Evolutionary conservation across 768 basidiomycete species (phyloP).

Genomic region (Lentinus brumalis): DNA sequence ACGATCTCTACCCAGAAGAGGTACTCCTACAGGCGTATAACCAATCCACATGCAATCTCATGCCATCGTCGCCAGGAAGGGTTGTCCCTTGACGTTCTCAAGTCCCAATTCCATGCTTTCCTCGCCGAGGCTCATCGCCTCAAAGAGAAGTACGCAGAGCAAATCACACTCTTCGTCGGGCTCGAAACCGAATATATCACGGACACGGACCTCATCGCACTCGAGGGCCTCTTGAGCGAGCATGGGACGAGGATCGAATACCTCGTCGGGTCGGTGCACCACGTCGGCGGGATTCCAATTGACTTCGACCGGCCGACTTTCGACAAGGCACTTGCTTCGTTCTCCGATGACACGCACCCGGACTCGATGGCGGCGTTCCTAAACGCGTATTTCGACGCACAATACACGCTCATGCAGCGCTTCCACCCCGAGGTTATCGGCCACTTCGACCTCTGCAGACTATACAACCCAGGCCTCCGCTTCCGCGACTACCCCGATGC

Average conservation of each 20-base stretch:
- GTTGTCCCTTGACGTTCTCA: slow-evolving; percentile 52
- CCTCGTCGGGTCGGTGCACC: slow-evolving; percentile 91
- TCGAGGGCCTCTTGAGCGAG: slow-evolving; percentile 53
- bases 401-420: slow-evolving; percentile 66
- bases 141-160: slow-evolving; percentile 57
- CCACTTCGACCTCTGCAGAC: slow-evolving; percentile 89
- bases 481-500: slow-evolving; percentile 61
- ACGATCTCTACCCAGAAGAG: slow-evolving; percentile 96
- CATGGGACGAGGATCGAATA: slow-evolving; percentile 70
- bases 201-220: slow-evolving; percentile 56
- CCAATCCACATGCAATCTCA: neutral
- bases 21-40: slow-evolving; percentile 38
- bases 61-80: slow-evolving; percentile 47
- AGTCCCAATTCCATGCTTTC: slow-evolving; percentile 70
- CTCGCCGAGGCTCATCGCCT: slow-evolving; percentile 80
- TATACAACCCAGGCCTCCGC: slow-evolving; percentile 69
- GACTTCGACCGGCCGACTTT: slow-evolving; percentile 85
- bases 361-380: slow-evolving; percentile 51
- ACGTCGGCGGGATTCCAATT: slow-evolving; percentile 85
- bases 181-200: slow-evolving; percentile 93
- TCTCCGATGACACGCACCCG: slow-evolving; percentile 23
- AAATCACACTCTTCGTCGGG: slow-evolving; percentile 81
- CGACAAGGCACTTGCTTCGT: slow-evolving; percentile 54
- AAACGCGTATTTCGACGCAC: slow-evolving; percentile 81
- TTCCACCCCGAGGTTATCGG: slow-evolving; percentile 89